Base-by-base conservation (phyloP, 768 basidiomycete genomes). In the Tylopilus subfusipes region DNA sequence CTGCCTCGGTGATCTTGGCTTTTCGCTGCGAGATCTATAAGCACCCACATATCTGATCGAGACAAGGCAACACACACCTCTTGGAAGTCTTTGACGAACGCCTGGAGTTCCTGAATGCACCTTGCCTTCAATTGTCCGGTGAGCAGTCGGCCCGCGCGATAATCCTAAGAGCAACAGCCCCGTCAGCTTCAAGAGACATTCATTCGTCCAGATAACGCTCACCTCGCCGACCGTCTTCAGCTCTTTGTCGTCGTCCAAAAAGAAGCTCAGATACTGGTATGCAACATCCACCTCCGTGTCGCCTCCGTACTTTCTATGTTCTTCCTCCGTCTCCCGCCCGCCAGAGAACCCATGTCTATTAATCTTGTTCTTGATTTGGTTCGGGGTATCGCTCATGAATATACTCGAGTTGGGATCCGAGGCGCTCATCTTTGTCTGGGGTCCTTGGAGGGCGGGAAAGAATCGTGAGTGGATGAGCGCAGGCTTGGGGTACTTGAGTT, bases 401-500 rank as follows among this genome's bases (percentile, higher is more conserved):
- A 99, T 95, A 59, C 90, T 90, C 59, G 88, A 90, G 73, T 94
- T 96, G 21, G 84, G 77, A 71, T 96, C 88, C 47, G 91, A 94
- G 5, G 97, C 97, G 70, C 94, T 97, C 97, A 99, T 99, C 76
- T 99, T 99, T 33, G 93, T 96, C 72, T 97, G 93, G 3, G 97
- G 90, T 40, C 97, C 97, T 72, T 98, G 96, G 11, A 99, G 80
- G 5, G 97, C 95, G 12, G 97, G 97, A 76, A 99, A 96, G 80
- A 99, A 99, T 67, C 96, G 96, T 44, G 95, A 82, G 72, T 98
- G 94, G 46, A 99, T 75, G 24, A 98, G 82, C 2, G 89, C 75
- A 2, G 97, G 97, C 71, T 99, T 99, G 40, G 88, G 93, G 75
- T 96, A 97, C 72, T 93, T 96, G 64, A 99, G 83, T 67, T 92